Evolutionary conservation across 352 stramenopile species (phyloP).

Genomic region (Globisporangium alternatum): DNA sequence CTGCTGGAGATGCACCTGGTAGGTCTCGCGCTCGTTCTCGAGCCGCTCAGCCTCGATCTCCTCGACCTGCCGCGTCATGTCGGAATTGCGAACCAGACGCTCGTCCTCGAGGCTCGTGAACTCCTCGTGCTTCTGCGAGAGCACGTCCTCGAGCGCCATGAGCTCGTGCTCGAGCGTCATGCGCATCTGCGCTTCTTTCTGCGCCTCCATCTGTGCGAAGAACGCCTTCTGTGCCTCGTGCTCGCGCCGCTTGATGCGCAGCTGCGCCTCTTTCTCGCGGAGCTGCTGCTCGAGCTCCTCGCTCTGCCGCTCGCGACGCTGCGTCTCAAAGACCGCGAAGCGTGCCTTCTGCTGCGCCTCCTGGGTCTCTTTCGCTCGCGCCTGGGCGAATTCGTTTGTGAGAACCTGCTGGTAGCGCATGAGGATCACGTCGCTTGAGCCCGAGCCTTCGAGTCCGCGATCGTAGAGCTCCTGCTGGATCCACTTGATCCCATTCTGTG

Average conservation of each 20-base stretch:
- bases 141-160: slow-evolving; percentile 58
- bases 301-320: slow-evolving; percentile 25
- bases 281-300: slow-evolving; percentile 37
- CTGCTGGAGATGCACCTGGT: slow-evolving; percentile 47
- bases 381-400: slow-evolving; percentile 25
- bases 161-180: slow-evolving; percentile 39
- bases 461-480: slow-evolving; percentile 84
- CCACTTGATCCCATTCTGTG: slow-evolving; percentile 49
- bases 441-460: slow-evolving; percentile 56
- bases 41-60: slow-evolving; percentile 47
- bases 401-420: slow-evolving; percentile 42
- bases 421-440: slow-evolving; percentile 41
- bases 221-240: slow-evolving; percentile 42
- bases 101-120: slow-evolving; percentile 26
- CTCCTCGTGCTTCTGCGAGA: slow-evolving; percentile 48
- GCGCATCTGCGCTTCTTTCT: slow-evolving; percentile 38
- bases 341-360: slow-evolving; percentile 21
- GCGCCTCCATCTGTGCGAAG: slow-evolving; percentile 59
- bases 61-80: slow-evolving; percentile 39
- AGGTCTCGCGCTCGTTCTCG: slow-evolving; percentile 38
- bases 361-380: not conserved
- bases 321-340: slow-evolving; percentile 29
- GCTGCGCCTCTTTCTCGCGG: slow-evolving; percentile 31
- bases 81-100: slow-evolving; percentile 31
- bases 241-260: slow-evolving; percentile 43